Percentiles rank a stretch among this genome's conserved stretches.
These are phyloP conservation scores for Tieghemiomyces parasiticus DNA, from an alignment of 192 early-diverging fungal genomes.

Conservation along the genomic window DNA sequence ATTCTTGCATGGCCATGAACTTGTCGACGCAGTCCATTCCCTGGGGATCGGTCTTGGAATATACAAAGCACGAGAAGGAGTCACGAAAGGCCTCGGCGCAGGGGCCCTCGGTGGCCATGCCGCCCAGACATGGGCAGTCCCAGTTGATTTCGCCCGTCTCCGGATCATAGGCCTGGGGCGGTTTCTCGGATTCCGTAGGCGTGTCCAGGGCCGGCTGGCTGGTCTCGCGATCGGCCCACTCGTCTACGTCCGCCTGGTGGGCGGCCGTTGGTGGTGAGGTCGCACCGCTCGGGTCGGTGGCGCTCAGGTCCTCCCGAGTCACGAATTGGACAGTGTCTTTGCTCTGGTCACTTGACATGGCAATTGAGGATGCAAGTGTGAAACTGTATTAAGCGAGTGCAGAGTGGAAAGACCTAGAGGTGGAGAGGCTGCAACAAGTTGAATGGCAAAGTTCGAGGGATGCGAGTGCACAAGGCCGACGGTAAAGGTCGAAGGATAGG, in stretches of 20 bases:
- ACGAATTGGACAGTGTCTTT: conserved; percentile 8
- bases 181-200: neutral
- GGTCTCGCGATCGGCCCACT: neutral
- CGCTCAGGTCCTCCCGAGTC: neutral
- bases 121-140: conserved; percentile 90
- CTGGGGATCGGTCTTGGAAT: conserved; percentile 84
- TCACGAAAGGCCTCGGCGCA: conserved; percentile 94
- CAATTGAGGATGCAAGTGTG: neutral
- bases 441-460: neutral
- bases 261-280: neutral
- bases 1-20: conserved; percentile 90
- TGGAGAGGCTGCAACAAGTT: neutral
- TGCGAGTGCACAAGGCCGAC: no score
- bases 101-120: conserved; percentile 81
- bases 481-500: no score
- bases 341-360: neutral
- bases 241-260: neutral
- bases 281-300: neutral
- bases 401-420: neutral
- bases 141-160: conserved; percentile 75
- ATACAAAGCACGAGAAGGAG: conserved; percentile 96
- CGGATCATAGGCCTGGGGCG: conserved; percentile 8
- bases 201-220: neutral
- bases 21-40: conserved; percentile 91
- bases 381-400: neutral